Conservation (phyloP, 352 stramenopile species). For the Globisporangium orthogonon region DNA sequence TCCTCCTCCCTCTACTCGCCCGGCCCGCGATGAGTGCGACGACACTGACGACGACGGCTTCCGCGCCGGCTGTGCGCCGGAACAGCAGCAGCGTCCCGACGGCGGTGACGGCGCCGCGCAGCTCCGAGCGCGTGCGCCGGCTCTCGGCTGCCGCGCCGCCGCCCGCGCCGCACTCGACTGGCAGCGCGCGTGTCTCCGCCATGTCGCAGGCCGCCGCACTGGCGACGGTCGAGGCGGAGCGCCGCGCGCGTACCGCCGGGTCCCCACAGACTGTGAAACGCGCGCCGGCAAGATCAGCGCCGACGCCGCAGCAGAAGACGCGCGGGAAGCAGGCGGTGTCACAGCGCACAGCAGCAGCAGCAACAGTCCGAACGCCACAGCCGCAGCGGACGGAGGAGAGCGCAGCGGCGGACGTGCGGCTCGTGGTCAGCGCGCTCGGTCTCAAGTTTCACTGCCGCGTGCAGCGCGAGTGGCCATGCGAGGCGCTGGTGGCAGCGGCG, state of each 20-base stretch:
- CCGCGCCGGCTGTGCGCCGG: neutral
- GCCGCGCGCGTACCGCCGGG: neutral
- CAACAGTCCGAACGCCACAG: conserved; percentile 1
- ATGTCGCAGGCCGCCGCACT: conserved; percentile 13
- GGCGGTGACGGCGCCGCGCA: neutral
- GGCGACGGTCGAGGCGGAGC: conserved; percentile 10
- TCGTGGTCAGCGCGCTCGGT: conserved; percentile 42
- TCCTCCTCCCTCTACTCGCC: no score
- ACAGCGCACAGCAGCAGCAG: conserved; percentile 7
- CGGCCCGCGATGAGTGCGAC: neutral
- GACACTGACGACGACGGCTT: neutral
- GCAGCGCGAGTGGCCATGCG: conserved; percentile 54
- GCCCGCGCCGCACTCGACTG: conserved; percentile 4
- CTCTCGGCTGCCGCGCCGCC: conserved; percentile 1
- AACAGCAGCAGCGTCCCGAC: neutral
- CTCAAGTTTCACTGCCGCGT: conserved; percentile 50
- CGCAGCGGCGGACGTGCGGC: conserved; percentile 25
- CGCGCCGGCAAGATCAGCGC: neutral
- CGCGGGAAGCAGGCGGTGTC: conserved; percentile 6
- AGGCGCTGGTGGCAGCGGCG: conserved; percentile 52
- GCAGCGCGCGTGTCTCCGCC: conserved; percentile 7
- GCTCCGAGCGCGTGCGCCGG: neutral
- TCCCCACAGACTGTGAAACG: conserved; percentile 3
- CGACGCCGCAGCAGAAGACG: conserved; percentile 5
- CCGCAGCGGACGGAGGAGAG: neutral